Base-by-base conservation (phyloP, 352 stramenopile genomes). In the Achlya hypogyna region DNA sequence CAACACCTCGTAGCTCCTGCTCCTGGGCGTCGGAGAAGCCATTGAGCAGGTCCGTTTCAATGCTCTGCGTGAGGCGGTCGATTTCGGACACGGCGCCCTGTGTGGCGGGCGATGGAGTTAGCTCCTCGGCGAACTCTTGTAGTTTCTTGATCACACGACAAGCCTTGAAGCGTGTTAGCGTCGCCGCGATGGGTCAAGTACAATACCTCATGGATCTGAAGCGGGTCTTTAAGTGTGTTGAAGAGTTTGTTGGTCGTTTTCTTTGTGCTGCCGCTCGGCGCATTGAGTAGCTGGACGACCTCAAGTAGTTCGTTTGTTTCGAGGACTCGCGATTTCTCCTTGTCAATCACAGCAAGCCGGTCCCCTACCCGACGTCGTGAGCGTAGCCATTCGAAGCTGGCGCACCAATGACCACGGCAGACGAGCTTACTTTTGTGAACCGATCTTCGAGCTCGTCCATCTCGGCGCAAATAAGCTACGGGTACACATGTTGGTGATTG, bases 371-470 rank as follows among this genome's bases (percentile, higher is more conserved):
- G 12, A 20, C 20, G 25, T 10, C 1, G 25, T 35, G 25, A 27
- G 49, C 25, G 25, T 56, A 3, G 14, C 2, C n/a, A 10, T 20
- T 22, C 12, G 2, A 56, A 3, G 25, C 38, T 10, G n/a, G 38
- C 2, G 25, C 25, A 56, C 49, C 84, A 45, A 93, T 87, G 10
- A 84, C 71, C 22, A 93, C 77, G 8, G 84, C 84, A 0, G 84
- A 85, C n/a, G 82, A 88, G 53, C 84, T 93, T 60, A 93, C 82
- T 76, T 93, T 93, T 20, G 82, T 87, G 65, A 93, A 93, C 45
- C 84, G 80, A 70, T 93, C 82, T 71, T 93, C 84, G 28, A 93
- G 66, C 54, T 91, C 84, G 58, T 91, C 84, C 81, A 93, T 88
- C 63, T 90, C 79, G 20, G 71, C 72, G 63, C 79, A 89, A 29